Conservation (phyloP, 345 rosid species). For the Trapa incisa region DNA sequence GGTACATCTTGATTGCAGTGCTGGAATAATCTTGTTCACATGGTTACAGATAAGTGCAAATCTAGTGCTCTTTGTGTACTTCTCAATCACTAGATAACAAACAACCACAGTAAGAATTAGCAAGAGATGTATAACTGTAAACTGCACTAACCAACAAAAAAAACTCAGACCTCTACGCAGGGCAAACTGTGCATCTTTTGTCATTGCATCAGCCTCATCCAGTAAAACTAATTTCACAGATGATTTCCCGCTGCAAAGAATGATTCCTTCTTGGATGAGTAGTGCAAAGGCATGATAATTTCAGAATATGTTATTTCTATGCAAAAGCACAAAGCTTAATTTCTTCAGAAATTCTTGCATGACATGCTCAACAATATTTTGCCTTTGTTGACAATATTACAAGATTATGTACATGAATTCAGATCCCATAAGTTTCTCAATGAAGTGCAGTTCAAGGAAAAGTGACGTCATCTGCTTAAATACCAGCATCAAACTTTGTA, state of each 20-base stretch:
- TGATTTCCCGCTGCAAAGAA: slow-evolving; percentile 42
- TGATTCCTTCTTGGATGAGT: background rate
- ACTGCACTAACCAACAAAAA: background rate
- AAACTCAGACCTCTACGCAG: slow-evolving; percentile 59
- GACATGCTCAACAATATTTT: background rate
- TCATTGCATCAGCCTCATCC: slow-evolving; percentile 98
- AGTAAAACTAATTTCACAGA: slow-evolving; percentile 81
- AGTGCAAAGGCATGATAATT: background rate
- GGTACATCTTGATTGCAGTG: slow-evolving; percentile 92
- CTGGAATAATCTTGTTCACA: slow-evolving; percentile 95
- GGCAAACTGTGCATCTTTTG: slow-evolving; percentile 98
- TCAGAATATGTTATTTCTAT: background rate
- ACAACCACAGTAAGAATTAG: slow-evolving; percentile 10
- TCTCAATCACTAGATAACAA: slow-evolving; percentile 64
- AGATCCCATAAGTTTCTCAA: background rate
- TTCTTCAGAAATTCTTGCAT: background rate
- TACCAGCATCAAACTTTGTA: too few species aligned
- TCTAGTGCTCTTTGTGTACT: slow-evolving; percentile 87
- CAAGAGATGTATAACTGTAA: slow-evolving; percentile 1
- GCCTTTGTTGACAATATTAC: background rate
- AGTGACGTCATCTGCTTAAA: background rate
- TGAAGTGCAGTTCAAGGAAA: background rate
- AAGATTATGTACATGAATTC: background rate
- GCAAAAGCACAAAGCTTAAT: background rate
- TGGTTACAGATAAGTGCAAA: slow-evolving; percentile 92